Conservation (phyloP, 2,329 filamentous ascomycete species). For the Claviceps pusilla region DNA sequence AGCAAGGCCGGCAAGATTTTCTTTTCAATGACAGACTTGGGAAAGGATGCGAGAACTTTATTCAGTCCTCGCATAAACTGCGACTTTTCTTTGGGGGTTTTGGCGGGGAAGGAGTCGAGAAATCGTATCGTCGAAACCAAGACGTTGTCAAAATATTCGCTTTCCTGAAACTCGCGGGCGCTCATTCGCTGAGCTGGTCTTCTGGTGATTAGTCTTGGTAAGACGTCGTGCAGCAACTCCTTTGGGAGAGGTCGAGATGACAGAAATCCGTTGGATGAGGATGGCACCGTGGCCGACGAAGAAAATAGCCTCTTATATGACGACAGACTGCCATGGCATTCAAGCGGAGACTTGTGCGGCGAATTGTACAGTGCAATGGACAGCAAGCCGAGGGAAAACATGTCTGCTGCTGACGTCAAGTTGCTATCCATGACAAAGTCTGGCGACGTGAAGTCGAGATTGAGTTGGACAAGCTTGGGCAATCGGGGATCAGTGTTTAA, state of each 20-base stretch:
- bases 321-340: conserved; percentile 64
- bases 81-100: conserved; percentile 79
- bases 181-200: conserved; percentile 76
- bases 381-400: conserved; percentile 84
- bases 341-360: conserved; percentile 77
- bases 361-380: conserved; percentile 86
- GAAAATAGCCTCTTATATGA: conserved; percentile 75
- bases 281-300: conserved; percentile 64
- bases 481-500: conserved; percentile 75
- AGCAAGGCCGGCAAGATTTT: conserved; percentile 80
- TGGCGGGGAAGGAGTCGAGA: conserved; percentile 76
- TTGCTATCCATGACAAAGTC: conserved; percentile 90
- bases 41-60: conserved; percentile 81
- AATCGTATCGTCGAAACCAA: conserved; percentile 93
- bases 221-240: conserved; percentile 58
- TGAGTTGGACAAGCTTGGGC: conserved; percentile 69
- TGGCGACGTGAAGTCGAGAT: conserved; percentile 84
- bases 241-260: conserved; percentile 65
- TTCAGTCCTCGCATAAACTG: conserved; percentile 81
- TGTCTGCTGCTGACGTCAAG: conserved; percentile 68
- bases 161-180: conserved; percentile 84
- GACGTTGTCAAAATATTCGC: conserved; percentile 92
- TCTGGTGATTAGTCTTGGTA: conserved; percentile 76
- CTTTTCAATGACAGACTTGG: conserved; percentile 83
- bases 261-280: conserved; percentile 68